These are phyloP conservation scores for Yamadazyma insecticola DNA, from an alignment of 805 yeast species.

Conservation along the genomic window DNA sequence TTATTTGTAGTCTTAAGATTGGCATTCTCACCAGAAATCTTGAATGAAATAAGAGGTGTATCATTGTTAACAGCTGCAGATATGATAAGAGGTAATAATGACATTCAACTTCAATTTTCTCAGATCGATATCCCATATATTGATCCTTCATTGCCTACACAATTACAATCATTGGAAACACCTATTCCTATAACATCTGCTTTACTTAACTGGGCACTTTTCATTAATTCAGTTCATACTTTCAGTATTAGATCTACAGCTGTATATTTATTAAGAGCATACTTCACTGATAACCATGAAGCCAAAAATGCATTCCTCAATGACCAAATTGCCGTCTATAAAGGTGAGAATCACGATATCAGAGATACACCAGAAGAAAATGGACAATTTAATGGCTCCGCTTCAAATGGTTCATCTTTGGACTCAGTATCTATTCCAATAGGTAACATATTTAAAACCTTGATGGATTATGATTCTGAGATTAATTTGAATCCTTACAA, in stretches of 20 bases:
- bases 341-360: slow-evolving; percentile 7
- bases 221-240: slow-evolving; percentile 73
- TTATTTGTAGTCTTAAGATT: slow-evolving; percentile 63
- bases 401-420: background rate
- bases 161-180: slow-evolving; percentile 26
- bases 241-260: slow-evolving; percentile 82
- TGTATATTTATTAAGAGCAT: slow-evolving; percentile 59
- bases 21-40: slow-evolving; percentile 63
- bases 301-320: slow-evolving; percentile 59
- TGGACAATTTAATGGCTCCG: slow-evolving; percentile 5
- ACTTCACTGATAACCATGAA: slow-evolving; percentile 57
- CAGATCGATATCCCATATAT: slow-evolving; percentile 89
- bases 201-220: slow-evolving; percentile 76
- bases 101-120: slow-evolving; percentile 66
- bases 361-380: slow-evolving; percentile 4
- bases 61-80: slow-evolving; percentile 77
- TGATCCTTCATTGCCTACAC: slow-evolving; percentile 63
- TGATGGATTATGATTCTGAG: slow-evolving; percentile 69
- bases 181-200: slow-evolving; percentile 69
- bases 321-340: slow-evolving; percentile 53
- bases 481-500: slow-evolving; percentile 76
- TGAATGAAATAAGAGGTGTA: slow-evolving; percentile 59
- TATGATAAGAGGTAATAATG: slow-evolving; percentile 60
- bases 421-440: slow-evolving; percentile 21
- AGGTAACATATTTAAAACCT: slow-evolving; percentile 63